Conservation (phyloP, 371 early-diverging fungal species). For the Nematocida parisii region DNA sequence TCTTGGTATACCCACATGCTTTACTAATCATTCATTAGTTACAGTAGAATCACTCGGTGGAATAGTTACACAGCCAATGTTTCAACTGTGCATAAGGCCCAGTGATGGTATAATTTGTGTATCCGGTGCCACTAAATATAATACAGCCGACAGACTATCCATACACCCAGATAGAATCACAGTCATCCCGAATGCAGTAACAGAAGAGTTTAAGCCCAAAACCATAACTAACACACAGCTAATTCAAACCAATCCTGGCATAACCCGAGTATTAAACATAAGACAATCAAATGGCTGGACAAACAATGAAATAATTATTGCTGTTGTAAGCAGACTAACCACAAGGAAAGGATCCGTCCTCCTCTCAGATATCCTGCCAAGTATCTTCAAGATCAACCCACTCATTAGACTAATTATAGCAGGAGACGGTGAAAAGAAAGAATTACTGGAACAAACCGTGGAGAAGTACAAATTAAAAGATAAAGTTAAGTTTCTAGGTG, state of each 20-base stretch:
- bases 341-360: slow-evolving; percentile 93
- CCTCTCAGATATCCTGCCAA: slow-evolving; percentile 81
- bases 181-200: slow-evolving; percentile 96
- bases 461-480: slow-evolving; percentile 84
- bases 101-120: slow-evolving; percentile 94
- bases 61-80: slow-evolving; percentile 84
- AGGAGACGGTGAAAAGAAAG: slow-evolving; percentile 91
- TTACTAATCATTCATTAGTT: slow-evolving; percentile 96
- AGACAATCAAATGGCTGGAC: not conserved
- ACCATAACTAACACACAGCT: not conserved
- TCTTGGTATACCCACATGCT: slow-evolving; percentile 85
- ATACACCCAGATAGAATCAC: slow-evolving; percentile 81
- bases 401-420: slow-evolving; percentile 84
- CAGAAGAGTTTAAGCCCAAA: slow-evolving; percentile 56
- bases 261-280: not conserved
- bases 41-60: slow-evolving; percentile 87
- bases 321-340: slow-evolving; percentile 84
- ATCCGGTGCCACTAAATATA: slow-evolving; percentile 92
- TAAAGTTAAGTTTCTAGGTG: slow-evolving; percentile 83
- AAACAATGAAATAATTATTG: slow-evolving; percentile 58
- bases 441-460: slow-evolving; percentile 91
- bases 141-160: slow-evolving; percentile 85
- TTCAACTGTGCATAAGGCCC: slow-evolving; percentile 85
- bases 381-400: slow-evolving; percentile 79
- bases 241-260: too few species aligned